A percentile compares a stretch with the other conserved stretches of the same genome.
Conservation (phyloP, 116 monocot species). For the Iris pallida region DNA sequence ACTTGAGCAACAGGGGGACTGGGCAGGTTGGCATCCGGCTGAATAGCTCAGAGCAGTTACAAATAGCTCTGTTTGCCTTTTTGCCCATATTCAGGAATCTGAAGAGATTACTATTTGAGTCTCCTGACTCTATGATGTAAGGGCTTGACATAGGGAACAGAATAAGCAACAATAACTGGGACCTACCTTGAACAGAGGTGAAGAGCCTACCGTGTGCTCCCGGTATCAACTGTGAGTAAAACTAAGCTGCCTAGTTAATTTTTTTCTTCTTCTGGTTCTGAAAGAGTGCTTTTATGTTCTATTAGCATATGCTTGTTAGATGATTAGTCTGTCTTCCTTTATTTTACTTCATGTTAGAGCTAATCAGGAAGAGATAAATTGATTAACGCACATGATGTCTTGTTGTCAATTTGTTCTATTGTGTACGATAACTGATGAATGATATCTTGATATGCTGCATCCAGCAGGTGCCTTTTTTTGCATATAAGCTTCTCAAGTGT, state of each 20-base stretch:
- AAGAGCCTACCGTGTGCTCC: not conserved
- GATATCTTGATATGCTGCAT: too few species aligned
- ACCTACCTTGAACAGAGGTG: not conserved
- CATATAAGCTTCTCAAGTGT: too few species aligned
- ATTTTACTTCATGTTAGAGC: not conserved
- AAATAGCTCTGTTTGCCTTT: conserved; percentile 62
- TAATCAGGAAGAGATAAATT: too few species aligned
- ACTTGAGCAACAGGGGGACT: conserved; percentile 70
- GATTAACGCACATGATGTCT: too few species aligned
- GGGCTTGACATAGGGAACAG: not conserved
- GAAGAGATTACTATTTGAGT: conserved; percentile 35
- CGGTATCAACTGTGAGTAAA: conserved; percentile 12
- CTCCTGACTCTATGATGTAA: conserved; percentile 8
- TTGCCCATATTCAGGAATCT: conserved; percentile 58
- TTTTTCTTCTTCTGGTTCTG: conserved; percentile 2
- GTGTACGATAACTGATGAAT: too few species aligned
- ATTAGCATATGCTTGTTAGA: not conserved
- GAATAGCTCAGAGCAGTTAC: conserved; percentile 76
- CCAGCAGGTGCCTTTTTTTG: too few species aligned
- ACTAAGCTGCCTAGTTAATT: not conserved
- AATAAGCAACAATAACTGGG: not conserved
- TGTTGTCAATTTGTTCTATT: too few species aligned
- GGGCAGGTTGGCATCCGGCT: conserved; percentile 79
- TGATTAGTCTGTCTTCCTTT: conserved; percentile 1
- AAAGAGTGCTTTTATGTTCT: not conserved